Evolutionary conservation across 495 filamentous ascomycete genomes (phyloP).

Genomic region (Mytilinidion resinicola): DNA sequence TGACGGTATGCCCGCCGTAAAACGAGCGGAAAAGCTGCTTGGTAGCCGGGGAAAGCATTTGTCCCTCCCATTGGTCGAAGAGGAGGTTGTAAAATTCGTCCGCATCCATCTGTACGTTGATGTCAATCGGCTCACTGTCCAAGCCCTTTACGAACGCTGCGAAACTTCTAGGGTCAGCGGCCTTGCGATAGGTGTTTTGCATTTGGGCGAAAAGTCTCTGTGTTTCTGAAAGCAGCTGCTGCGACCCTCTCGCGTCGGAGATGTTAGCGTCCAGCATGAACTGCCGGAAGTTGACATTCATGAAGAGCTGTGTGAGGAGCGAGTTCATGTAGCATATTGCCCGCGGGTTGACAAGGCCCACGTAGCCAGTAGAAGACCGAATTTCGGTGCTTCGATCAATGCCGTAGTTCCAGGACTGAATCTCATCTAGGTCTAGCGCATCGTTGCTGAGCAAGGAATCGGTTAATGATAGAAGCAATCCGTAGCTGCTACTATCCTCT

Average conservation of each 20-base stretch:
- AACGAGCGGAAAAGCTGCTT: conserved; percentile 76
- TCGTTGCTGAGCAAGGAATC: conserved; percentile 46
- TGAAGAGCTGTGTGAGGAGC: conserved; percentile 90
- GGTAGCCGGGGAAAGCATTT: conserved; percentile 58
- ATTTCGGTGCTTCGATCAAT: conserved; percentile 64
- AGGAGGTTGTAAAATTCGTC: conserved; percentile 95
- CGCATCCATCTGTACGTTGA: conserved; percentile 90
- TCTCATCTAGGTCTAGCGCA: conserved; percentile 1
- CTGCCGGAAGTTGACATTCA: conserved; percentile 82
- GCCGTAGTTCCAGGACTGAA: background rate
- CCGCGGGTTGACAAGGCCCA: conserved; percentile 80
- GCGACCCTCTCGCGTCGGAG: conserved; percentile 45
- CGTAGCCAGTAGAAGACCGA: conserved; percentile 68
- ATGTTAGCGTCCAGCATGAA: conserved; percentile 69
- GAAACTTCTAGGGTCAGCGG: conserved; percentile 64
- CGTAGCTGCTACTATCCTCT: conserved; percentile 43
- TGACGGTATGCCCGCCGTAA: conserved; percentile 85
- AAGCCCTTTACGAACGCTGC: conserved; percentile 74
- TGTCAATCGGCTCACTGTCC: conserved; percentile 78
- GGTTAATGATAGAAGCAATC: conserved; percentile 43
- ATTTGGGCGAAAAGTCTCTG: conserved; percentile 77
- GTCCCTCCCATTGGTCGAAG: conserved; percentile 84
- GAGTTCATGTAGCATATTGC: conserved; percentile 99
- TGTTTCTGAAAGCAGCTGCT: conserved; percentile 67
- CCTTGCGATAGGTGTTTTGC: conserved; percentile 71